Conservation (phyloP, 1,139 yeast species). For the Yamadazyma trypodendri region DNA sequence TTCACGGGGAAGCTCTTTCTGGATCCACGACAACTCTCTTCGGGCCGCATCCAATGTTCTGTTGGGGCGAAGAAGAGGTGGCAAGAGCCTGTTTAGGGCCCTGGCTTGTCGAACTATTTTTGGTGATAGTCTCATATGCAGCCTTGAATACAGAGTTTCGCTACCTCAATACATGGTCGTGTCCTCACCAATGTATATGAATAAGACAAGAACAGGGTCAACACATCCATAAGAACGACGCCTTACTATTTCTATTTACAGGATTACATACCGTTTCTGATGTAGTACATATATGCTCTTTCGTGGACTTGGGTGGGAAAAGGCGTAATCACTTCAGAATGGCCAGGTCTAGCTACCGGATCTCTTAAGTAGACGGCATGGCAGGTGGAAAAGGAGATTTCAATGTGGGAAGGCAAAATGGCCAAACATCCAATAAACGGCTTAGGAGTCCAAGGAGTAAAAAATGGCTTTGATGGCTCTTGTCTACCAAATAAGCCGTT, state of each 20-base stretch:
- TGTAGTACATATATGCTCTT: conserved; percentile 94
- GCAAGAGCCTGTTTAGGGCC: conserved; percentile 22
- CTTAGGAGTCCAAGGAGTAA: conserved; percentile 96
- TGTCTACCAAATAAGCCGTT: conserved; percentile 73
- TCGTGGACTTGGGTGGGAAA: conserved; percentile 82
- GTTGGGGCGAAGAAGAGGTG: conserved; percentile 34
- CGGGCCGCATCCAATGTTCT: conserved; percentile 29
- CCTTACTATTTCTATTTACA: conserved; percentile 9
- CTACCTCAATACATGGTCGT: too few relatives aligned
- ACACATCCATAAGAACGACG: too few relatives aligned
- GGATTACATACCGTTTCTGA: conserved; percentile 65
- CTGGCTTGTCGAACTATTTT: conserved; percentile 28
- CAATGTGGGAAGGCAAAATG: conserved; percentile 86
- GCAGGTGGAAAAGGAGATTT: conserved; percentile 84
- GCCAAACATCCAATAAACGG: conserved; percentile 93
- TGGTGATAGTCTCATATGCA: conserved; percentile 25
- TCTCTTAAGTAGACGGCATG: conserved; percentile 94
- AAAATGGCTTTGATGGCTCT: conserved; percentile 75
- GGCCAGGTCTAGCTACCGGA: conserved; percentile 97
- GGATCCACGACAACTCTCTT: conserved; percentile 42
- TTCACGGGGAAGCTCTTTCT: conserved; percentile 34
- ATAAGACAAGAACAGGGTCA: too few relatives aligned
- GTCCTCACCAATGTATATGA: too few relatives aligned
- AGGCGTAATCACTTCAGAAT: conserved; percentile 93
- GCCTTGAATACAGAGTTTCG: too few relatives aligned